phyloP scores from a whole-genome alignment of 2,329 filamentous ascomycete genomes.

The Pseudocercospora macadamiae region DNA sequence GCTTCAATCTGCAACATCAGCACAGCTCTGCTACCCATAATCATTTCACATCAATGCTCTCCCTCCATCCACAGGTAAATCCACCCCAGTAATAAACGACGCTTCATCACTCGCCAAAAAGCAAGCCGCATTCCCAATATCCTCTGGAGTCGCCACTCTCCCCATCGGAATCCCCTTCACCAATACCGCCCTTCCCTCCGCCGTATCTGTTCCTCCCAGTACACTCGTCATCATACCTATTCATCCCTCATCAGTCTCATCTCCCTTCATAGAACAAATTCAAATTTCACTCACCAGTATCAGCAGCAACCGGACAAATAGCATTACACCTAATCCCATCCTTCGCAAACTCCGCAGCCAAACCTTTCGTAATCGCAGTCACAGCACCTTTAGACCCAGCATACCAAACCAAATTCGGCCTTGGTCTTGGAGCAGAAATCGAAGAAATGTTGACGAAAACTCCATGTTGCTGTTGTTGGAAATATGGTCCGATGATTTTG shows the following conservation, averaged over 20 bases:
- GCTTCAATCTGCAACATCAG: not conserved
- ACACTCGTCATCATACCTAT: slow-evolving; percentile 33
- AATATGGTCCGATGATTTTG: slow-evolving; percentile 37
- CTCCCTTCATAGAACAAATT: too few species aligned
- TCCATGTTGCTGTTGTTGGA: slow-evolving; percentile 29
- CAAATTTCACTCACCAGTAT: too few species aligned
- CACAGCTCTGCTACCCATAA: too few species aligned
- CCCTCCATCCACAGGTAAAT: slow-evolving; percentile 36
- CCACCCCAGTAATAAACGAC: slow-evolving; percentile 32
- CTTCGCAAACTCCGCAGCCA: slow-evolving; percentile 34
- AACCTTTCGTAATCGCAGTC: slow-evolving; percentile 26
- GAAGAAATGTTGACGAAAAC: slow-evolving; percentile 36
- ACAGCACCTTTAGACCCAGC: slow-evolving; percentile 35
- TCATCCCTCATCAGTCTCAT: too few species aligned
- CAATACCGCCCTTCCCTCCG: slow-evolving; percentile 27
- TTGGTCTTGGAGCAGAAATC: slow-evolving; percentile 30
- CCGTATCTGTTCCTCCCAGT: slow-evolving; percentile 20
- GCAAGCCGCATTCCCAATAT: slow-evolving; percentile 32
- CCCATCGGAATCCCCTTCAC: slow-evolving; percentile 33
- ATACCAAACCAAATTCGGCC: slow-evolving; percentile 37
- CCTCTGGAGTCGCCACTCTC: slow-evolving; percentile 29
- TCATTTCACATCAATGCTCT: slow-evolving; percentile 32
- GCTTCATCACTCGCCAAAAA: slow-evolving; percentile 37
- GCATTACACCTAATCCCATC: slow-evolving; percentile 33
- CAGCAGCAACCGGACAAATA: slow-evolving; percentile 33